Evolutionary conservation across 2,329 filamentous ascomycete species (phyloP).

Genomic region (Pseudohalonectria lignicola): DNA sequence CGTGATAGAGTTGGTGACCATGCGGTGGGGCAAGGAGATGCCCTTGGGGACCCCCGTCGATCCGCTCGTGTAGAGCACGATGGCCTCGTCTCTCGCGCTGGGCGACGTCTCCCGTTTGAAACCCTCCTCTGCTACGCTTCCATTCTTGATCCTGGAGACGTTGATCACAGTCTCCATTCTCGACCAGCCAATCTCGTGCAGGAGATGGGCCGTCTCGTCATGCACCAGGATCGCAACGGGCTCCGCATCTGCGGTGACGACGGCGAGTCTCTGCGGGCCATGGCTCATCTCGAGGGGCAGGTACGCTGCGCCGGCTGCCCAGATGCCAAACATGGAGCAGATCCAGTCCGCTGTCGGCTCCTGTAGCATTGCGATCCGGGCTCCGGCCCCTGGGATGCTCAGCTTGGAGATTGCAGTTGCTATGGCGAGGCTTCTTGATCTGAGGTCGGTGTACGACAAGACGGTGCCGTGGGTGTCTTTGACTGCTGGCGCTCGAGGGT

Average conservation of each 20-base stretch:
- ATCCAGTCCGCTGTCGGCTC: conserved; percentile 17
- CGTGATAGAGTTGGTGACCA: conserved; percentile 7
- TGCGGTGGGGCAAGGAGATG: not conserved
- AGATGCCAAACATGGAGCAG: conserved; percentile 20
- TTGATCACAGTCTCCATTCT: not conserved
- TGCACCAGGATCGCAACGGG: conserved; percentile 17
- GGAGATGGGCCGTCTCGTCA: not conserved
- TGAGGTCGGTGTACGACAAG: too few relatives aligned
- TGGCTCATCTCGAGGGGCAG: conserved; percentile 22
- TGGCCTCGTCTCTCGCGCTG: conserved; percentile 29
- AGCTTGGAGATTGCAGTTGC: too few relatives aligned
- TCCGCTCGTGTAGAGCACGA: conserved; percentile 54
- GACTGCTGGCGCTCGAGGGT: too few relatives aligned
- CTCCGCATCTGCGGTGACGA: conserved; percentile 7
- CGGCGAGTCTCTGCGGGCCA: conserved; percentile 11
- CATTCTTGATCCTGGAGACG: not conserved
- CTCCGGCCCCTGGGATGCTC: too few relatives aligned
- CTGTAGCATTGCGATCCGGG: too few relatives aligned
- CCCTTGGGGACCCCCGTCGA: conserved; percentile 60
- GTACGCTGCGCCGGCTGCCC: conserved; percentile 17
- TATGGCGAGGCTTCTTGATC: too few relatives aligned
- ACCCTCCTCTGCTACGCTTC: too few relatives aligned
- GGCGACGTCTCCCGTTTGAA: not conserved
- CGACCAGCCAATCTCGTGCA: not conserved
- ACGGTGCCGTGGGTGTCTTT: too few relatives aligned